These are phyloP conservation scores for Onygenales sp. DNA, from an alignment of 2,329 filamentous ascomycete species.

Conservation along the genomic window DNA sequence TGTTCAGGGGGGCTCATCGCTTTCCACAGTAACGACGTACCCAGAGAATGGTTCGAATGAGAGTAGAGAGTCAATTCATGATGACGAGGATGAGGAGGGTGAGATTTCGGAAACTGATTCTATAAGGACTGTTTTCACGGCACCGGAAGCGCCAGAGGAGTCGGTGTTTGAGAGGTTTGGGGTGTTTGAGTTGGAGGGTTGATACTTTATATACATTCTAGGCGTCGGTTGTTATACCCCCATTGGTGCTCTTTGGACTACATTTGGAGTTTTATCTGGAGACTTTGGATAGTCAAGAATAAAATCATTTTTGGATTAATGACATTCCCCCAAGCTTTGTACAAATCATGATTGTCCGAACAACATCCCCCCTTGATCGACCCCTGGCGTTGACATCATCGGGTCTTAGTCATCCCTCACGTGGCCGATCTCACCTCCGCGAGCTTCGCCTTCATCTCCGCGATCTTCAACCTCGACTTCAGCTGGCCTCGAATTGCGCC, in stretches of 20 bases:
- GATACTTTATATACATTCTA: background rate
- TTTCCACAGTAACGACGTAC: background rate
- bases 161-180: background rate
- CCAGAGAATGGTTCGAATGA: background rate
- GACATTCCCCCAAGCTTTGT: too few species aligned
- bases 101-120: slow-evolving; percentile 15
- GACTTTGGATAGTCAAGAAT: too few species aligned
- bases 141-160: slow-evolving; percentile 10
- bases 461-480: background rate
- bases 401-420: background rate
- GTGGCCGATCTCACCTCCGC: background rate
- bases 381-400: too few species aligned
- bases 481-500: background rate
- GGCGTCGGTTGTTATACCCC: too few species aligned
- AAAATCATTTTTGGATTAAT: too few species aligned
- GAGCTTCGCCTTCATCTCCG: background rate
- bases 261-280: too few species aligned
- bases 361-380: too few species aligned
- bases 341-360: too few species aligned
- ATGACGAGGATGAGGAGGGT: background rate
- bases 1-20: background rate
- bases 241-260: too few species aligned
- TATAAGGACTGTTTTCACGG: slow-evolving; percentile 19
- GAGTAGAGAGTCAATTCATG: background rate
- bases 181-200: slow-evolving; percentile 3